Base-by-base conservation (phyloP, 306 rosid genomes). In the Cicer bijugum region DNA sequence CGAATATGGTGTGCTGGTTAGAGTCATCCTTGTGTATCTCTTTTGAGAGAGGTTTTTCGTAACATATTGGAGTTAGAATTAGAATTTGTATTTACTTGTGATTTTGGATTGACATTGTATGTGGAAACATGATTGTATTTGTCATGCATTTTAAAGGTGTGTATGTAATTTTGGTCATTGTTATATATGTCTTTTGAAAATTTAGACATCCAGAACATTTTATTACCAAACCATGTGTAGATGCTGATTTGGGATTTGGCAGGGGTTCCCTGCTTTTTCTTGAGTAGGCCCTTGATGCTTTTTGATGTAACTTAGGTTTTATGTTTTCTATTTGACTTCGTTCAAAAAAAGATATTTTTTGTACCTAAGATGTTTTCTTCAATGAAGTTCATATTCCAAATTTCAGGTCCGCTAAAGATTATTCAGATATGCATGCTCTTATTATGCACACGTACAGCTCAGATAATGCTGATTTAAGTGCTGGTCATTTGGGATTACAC, bases 401-500 rank as follows among this genome's bases (percentile, higher is more conserved):
- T 94, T 95, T 85, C 99, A 95, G 99, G 99, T 86, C 96, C 60
- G 86, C 90, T 65, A 91, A 86, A 87, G 97, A 92, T 72, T 95
- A 87, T 88, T 88, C 92, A 19, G 97, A 95, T 83, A 86, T 84
- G 85, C 99, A 91, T 82, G 85, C 93, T 82, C 97, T 95, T 84
- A 75, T 95, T 69, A 84, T 90, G 99, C 97, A 95, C 91, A 71
- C 91, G 51, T 95, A 87, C 96, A 81, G 85, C 96, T 78, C 85
- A 42, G 91, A 90, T 80, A 84, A 69, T 83, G 85, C 90, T 69
- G 97, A 91, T 84, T 78, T 59, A 81, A 85, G 19, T 44, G 90
- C 92, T 87, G 97, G 90, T 80, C 99, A 95, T 85, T 78, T 92
- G 90, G 99, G 97, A 80, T 90, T 95, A 63, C 97, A 95, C 90